phyloP scores from a whole-genome alignment of 148 eudicot species.

The Nyssa sinensis region DNA sequence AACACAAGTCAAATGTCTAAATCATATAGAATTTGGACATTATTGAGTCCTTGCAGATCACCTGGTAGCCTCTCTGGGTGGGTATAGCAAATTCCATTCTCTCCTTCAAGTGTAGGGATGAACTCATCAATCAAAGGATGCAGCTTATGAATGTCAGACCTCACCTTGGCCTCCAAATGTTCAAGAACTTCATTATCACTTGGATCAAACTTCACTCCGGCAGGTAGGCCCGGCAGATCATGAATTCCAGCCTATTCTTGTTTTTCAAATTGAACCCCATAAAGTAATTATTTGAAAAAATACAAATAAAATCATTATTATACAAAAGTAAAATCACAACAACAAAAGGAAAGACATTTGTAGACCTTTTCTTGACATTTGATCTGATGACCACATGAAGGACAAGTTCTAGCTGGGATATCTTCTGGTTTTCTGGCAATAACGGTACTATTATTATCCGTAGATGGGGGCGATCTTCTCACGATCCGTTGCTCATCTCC shows the following conservation, averaged over 20 bases:
- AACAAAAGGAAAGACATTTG: background rate
- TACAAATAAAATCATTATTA: background rate
- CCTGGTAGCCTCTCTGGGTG: slow-evolving; percentile 81
- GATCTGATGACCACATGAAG: slow-evolving; percentile 67
- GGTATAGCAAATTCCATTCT: slow-evolving; percentile 74
- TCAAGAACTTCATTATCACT: slow-evolving; percentile 69
- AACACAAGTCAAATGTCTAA: too few relatives aligned
- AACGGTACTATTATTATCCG: background rate
- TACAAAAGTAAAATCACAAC: too few relatives aligned
- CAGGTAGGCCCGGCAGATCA: slow-evolving; percentile 73
- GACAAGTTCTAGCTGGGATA: slow-evolving; percentile 33
- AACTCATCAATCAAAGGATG: slow-evolving; percentile 80
- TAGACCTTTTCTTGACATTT: slow-evolving; percentile 47
- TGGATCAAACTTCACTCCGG: slow-evolving; percentile 80
- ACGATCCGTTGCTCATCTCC: slow-evolving; percentile 16
- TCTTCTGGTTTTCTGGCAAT: background rate
- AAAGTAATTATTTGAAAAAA: background rate
- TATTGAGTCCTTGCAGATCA: slow-evolving; percentile 2
- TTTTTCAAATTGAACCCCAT: background rate
- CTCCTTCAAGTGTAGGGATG: slow-evolving; percentile 64
- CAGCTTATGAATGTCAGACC: slow-evolving; percentile 31
- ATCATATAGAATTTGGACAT: background rate
- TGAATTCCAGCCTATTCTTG: slow-evolving; percentile 47
- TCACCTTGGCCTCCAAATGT: slow-evolving; percentile 66
- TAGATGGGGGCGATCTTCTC: slow-evolving; percentile 24